phyloP scores from a whole-genome alignment of 129 eudicot species.

The Erigeron canadensis region DNA sequence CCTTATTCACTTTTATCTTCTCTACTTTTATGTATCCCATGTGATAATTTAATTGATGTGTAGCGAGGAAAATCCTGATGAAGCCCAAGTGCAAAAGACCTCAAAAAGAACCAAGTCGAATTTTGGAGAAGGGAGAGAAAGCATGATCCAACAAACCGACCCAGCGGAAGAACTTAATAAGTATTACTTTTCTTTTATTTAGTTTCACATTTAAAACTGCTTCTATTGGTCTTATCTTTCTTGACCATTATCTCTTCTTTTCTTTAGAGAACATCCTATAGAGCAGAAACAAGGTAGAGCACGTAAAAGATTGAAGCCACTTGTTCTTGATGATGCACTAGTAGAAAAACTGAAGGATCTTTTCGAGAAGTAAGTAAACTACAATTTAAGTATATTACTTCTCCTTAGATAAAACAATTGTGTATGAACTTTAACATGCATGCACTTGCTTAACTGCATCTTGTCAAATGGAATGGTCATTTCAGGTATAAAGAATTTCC shows the following conservation, averaged over 20 bases:
- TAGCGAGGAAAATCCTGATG: conserved; percentile 51
- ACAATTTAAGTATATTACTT: background rate
- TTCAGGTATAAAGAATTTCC: conserved; percentile 63
- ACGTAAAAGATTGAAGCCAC: conserved; percentile 47
- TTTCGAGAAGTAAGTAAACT: conserved; percentile 60
- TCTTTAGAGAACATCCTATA: conserved; percentile 45
- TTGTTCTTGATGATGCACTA: conserved; percentile 50
- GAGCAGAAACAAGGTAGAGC: conserved; percentile 40
- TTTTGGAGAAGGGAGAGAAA: conserved; percentile 44
- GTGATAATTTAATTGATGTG: conserved; percentile 26
- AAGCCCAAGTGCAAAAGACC: conserved; percentile 28
- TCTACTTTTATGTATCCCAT: conserved; percentile 19
- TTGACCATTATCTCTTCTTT: conserved; percentile 28
- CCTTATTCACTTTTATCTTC: background rate
- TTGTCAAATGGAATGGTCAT: conserved; percentile 23
- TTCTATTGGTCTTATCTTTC: conserved; percentile 17
- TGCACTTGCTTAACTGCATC: conserved; percentile 19
- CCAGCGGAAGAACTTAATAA: conserved; percentile 32
- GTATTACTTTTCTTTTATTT: conserved; percentile 29
- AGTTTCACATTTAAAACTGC: background rate
- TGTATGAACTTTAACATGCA: background rate
- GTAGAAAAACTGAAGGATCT: conserved; percentile 59
- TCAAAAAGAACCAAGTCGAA: conserved; percentile 29
- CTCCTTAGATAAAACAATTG: conserved; percentile 4
- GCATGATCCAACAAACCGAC: conserved; percentile 25